phyloP scores from a whole-genome alignment of 2,329 filamentous ascomycete genomes.

The Gyromitra esculenta region DNA sequence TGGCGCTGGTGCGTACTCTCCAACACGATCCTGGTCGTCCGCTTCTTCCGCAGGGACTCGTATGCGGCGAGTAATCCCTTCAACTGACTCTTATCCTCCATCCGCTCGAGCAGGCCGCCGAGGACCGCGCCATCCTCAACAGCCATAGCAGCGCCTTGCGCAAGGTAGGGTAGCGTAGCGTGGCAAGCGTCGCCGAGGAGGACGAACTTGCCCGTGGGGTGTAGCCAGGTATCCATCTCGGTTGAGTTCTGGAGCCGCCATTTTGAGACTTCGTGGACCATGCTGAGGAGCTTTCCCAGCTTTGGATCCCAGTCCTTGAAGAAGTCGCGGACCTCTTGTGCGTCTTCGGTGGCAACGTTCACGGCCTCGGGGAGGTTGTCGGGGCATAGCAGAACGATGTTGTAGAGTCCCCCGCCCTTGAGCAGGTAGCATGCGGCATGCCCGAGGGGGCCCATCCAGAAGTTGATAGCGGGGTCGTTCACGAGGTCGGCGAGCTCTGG shows the following conservation, averaged over 20 bases:
- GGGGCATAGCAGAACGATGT: conserved; percentile 64
- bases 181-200: conserved; percentile 74
- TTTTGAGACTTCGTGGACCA: conserved; percentile 69
- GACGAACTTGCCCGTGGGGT: conserved; percentile 65
- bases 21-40: conserved; percentile 67
- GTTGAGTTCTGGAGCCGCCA: conserved; percentile 71
- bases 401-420: conserved; percentile 62
- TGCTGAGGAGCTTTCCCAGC: conserved; percentile 56
- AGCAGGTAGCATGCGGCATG: conserved; percentile 66
- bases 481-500: conserved; percentile 63
- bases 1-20: conserved; percentile 65
- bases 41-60: conserved; percentile 68
- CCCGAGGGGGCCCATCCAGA: conserved; percentile 66
- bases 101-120: conserved; percentile 65
- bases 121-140: conserved; percentile 73
- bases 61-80: conserved; percentile 65
- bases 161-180: conserved; percentile 73
- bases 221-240: conserved; percentile 68
- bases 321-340: conserved; percentile 58
- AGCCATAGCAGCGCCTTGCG: conserved; percentile 74
- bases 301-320: conserved; percentile 59
- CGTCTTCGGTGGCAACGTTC: conserved; percentile 55
- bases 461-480: conserved; percentile 64
- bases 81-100: conserved; percentile 59
- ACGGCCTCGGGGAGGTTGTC: conserved; percentile 61